Evolutionary conservation across 768 basidiomycete genomes (phyloP).

Genomic region (Russula ochroleuca): DNA sequence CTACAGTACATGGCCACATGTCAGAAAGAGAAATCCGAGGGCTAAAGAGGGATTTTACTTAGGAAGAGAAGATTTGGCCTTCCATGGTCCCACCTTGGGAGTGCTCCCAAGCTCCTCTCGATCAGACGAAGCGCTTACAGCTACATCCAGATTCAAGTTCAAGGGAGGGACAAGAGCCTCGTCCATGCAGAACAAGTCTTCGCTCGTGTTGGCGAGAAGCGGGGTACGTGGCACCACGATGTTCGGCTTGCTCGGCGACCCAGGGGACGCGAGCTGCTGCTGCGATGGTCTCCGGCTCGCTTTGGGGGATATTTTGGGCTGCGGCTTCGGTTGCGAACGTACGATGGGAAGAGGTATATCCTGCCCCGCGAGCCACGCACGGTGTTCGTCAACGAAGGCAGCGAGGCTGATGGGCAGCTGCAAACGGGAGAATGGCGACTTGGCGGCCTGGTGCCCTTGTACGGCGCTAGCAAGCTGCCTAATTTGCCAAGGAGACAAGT

Average conservation of each 20-base stretch:
- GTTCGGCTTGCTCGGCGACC: constrained; percentile 29
- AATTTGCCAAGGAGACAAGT: constrained; percentile 60
- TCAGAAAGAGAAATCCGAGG: not conserved
- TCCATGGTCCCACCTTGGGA: constrained; percentile 34
- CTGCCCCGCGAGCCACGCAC: constrained; percentile 64
- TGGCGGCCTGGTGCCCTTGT: constrained; percentile 53
- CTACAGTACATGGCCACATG: constrained; percentile 36
- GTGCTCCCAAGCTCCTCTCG: not conserved
- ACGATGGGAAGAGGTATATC: constrained; percentile 62
- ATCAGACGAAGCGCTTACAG: constrained; percentile 3
- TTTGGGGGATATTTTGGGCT: constrained; percentile 32
- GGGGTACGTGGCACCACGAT: constrained; percentile 27
- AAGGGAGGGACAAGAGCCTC: constrained; percentile 42
- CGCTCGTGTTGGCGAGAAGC: constrained; percentile 36
- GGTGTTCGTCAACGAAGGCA: constrained; percentile 47
- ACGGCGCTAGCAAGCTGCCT: constrained; percentile 61
- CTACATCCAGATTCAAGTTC: constrained; percentile 24
- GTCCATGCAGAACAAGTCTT: constrained; percentile 86
- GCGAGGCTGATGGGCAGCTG: constrained; percentile 48
- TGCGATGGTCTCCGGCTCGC: constrained; percentile 33
- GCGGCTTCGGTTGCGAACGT: constrained; percentile 29
- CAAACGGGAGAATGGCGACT: constrained; percentile 63
- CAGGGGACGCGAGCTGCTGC: constrained; percentile 32
- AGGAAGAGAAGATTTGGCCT: constrained; percentile 42
- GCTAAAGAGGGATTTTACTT: constrained; percentile 41